Base-by-base conservation (phyloP, 768 basidiomycete genomes). In the Tephrocybe sp. region DNA sequence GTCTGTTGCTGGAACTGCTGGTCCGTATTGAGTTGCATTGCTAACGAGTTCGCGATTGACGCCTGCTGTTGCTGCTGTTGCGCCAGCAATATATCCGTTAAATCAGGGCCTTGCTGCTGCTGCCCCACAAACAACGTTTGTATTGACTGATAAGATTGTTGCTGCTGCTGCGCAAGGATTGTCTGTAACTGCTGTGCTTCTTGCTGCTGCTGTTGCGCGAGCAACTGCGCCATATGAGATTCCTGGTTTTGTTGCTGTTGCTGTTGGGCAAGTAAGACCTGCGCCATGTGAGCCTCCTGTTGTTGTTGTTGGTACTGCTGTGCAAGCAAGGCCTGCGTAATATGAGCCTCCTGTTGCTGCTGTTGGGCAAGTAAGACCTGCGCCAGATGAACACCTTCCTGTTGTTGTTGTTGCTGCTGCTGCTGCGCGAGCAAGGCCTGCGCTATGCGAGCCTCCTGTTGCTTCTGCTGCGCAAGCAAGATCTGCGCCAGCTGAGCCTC, bases 241-340 rank as follows among this genome's bases (percentile, higher is more conserved):
- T 41, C 39, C 22, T 49, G 46, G 38, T 19, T 48, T n/a, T n/a
- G n/a, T n/a, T n/a, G n/a, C n/a, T n/a, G n/a, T n/a, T n/a, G n/a
- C 39, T 49, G 48, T 17, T 48, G 47, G 20, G 20, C 19, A 10
- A 40, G 31, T 9, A 31, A 26, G 13, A 23, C 1, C 19, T 48
- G 38, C 13, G 39, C 33, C 8, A 49, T 16, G 14, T 41, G 39
- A 32, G 12, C 8, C 5, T 39, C 9, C 14, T 40, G 48, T n/a
- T 48, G 45, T n/a, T 48, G 36, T 16, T 47, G 46, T 5, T 38
- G 36, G 3, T 47, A 26, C 17, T 39, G 46, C 23, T 47, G 45
- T 14, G 20, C 34, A 9, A 46, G 22, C 14, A 38, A n/a, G 11
- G 26, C n/a, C n/a, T n/a, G n/a, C n/a, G n/a, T 30, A 9, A 47